Base-by-base conservation (phyloP, 225 moss, liverwort and hornwort species). In the Neckera pumila region DNA sequence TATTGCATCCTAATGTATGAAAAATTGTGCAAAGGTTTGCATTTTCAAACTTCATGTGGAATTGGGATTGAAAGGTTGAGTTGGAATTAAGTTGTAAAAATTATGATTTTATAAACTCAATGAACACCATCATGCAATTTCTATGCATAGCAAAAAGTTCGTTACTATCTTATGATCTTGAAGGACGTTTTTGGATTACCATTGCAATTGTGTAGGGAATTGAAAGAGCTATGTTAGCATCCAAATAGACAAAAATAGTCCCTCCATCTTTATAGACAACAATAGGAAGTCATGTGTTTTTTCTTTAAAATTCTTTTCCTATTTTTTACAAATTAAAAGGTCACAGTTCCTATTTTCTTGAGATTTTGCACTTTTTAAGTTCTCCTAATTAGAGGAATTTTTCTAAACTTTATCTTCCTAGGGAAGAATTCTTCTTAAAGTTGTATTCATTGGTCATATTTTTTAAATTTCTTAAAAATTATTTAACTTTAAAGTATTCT, bases 241-340 rank as follows among this genome's bases (percentile, higher is more conserved):
- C 6, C 45, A 45, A 73, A 45, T 30, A 27, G 10, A 17, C 2
- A 0, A 45, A 7, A 38, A 69, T 23, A 69, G 23, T 14, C 23
- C 69, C 12, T 1, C 7, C 4, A 16, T 2, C 2, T 13, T 3
- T 18, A 3, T 10, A 2, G 17, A 17, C 34, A 34, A 34, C 12
- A 63, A 63, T 58, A 1, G 23, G 10, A 23, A 23, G 15, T 7
- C 31, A 7, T 4, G 4, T 51, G 51, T 51, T 51, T 14, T 51
- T 14, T 4, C 15, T 14, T 12, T 14, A 51, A 51, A 51, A 51
- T 14, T 14, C 1, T 1, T 14, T 26, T 59, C 27, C 60, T 60
- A 60, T 60, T 27, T 60, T 56, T 27, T 27, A 12, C 27, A 60
- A 60, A 60, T 60, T 12, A 60, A 60, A 60, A 60, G 9, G 3